A percentile compares a stretch with the other conserved stretches of the same genome.
Conservation (phyloP, 768 basidiomycete genomes). For the Russula compacta region DNA sequence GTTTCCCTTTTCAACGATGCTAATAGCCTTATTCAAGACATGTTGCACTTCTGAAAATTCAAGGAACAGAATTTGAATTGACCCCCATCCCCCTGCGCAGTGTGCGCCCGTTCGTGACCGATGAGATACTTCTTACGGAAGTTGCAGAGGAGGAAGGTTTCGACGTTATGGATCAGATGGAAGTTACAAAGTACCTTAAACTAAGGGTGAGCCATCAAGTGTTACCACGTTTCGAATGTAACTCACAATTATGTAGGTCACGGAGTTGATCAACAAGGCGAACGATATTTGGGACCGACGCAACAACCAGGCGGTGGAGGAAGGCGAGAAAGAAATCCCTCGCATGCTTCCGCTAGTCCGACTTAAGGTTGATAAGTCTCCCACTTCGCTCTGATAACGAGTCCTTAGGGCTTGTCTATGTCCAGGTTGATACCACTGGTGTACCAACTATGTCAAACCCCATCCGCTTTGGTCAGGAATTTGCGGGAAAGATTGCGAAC, state of each 20-base stretch:
- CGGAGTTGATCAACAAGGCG: constrained; percentile 69
- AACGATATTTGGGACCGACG: constrained; percentile 71
- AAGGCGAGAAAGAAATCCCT: constrained; percentile 52
- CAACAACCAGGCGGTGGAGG: constrained; percentile 48
- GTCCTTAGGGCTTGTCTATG: not conserved
- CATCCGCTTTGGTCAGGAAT: constrained; percentile 93
- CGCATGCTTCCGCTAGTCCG: constrained; percentile 82
- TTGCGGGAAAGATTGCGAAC: constrained; percentile 84
- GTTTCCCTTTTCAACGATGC: not conserved
- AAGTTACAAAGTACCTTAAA: constrained; percentile 74
- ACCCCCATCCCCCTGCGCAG: constrained; percentile 82
- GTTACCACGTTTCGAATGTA: not conserved
- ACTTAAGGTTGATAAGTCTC: constrained; percentile 49
- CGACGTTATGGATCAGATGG: constrained; percentile 72
- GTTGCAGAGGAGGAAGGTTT: constrained; percentile 69
- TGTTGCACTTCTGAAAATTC: constrained; percentile 81
- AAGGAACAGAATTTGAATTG: constrained; percentile 80
- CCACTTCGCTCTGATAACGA: not conserved
- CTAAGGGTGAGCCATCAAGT: constrained; percentile 38
- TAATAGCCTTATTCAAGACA: constrained; percentile 44
- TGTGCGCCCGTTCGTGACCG: constrained; percentile 89
- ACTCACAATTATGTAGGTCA: constrained; percentile 44
- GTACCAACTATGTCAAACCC: constrained; percentile 91
- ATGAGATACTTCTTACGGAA: constrained; percentile 67
- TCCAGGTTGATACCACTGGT: constrained; percentile 81